These are phyloP conservation scores for Caryopteris hybrid DNA, from an alignment of 305 asterid genomes.

Conservation along the genomic window DNA sequence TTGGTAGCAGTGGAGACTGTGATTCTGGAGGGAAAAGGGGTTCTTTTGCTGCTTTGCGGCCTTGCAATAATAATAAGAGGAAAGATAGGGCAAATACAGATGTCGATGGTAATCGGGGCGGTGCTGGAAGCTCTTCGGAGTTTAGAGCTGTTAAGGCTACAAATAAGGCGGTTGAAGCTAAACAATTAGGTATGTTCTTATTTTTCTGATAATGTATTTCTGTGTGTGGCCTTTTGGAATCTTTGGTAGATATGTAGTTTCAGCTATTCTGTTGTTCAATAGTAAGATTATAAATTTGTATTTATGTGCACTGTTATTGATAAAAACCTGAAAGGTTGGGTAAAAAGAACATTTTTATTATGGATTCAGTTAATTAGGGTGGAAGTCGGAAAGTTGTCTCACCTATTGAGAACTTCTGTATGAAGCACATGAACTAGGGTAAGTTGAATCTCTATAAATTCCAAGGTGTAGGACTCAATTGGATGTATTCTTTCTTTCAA, in stretches of 20 bases:
- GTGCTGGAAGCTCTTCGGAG: constrained; percentile 26
- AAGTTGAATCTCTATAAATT: neutral
- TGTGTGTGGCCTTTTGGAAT: neutral
- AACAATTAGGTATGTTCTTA: constrained; percentile 34
- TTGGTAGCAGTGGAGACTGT: constrained; percentile 11
- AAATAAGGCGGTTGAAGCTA: constrained; percentile 20
- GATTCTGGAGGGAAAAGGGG: constrained; percentile 20
- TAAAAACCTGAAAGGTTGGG: neutral
- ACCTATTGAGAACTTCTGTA: neutral
- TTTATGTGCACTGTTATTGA: neutral
- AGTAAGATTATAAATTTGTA: neutral
- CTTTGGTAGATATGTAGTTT: too few species aligned
- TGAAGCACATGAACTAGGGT: neutral
- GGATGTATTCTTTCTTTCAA: neutral
- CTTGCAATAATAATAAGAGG: constrained; percentile 53
- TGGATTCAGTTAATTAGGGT: neutral
- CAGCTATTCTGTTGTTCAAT: neutral
- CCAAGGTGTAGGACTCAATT: neutral
- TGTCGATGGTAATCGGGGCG: constrained; percentile 22
- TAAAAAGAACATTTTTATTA: neutral
- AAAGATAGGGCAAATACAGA: constrained; percentile 35
- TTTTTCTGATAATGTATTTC: neutral
- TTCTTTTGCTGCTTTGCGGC: constrained; percentile 16
- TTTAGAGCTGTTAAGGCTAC: constrained; percentile 27
- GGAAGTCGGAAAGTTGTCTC: neutral